Conservation (phyloP, 1,284 basidiomycete genomes). For the Cerioporus squamosus region DNA sequence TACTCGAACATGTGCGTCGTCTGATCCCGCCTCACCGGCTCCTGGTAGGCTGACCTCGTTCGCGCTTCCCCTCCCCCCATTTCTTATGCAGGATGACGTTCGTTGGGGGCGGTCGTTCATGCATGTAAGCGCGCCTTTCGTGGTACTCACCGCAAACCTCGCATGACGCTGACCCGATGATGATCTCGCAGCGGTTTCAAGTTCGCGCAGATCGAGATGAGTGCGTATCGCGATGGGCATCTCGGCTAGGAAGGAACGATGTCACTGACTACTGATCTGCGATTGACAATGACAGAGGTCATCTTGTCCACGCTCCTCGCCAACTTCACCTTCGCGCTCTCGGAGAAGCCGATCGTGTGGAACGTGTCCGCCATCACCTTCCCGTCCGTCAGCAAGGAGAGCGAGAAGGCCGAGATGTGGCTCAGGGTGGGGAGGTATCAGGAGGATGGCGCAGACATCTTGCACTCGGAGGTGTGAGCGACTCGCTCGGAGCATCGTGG, state of each 20-base stretch:
- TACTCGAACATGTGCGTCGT: slow-evolving; percentile 28
- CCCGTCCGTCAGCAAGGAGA: slow-evolving; percentile 29
- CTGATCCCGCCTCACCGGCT: neutral
- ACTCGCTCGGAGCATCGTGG: no score
- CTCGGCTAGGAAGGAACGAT: neutral
- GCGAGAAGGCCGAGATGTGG: slow-evolving; percentile 31
- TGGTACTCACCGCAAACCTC: neutral
- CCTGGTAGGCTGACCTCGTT: no score
- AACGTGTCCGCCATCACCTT: slow-evolving; percentile 30
- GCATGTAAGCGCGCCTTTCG: slow-evolving; percentile 20
- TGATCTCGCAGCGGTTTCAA: slow-evolving; percentile 26
- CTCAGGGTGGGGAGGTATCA: slow-evolving; percentile 20
- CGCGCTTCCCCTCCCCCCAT: no score
- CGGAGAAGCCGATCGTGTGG: slow-evolving; percentile 31
- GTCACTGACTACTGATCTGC: neutral
- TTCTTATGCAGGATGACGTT: slow-evolving; percentile 25
- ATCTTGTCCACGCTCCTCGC: slow-evolving; percentile 24
- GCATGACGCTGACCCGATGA: slow-evolving; percentile 10
- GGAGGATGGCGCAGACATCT: no score
- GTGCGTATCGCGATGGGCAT: slow-evolving; percentile 19
- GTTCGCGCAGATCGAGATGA: slow-evolving; percentile 30
- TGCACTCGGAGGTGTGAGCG: slow-evolving; percentile 17
- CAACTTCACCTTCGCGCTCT: slow-evolving; percentile 25
- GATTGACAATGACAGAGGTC: slow-evolving; percentile 23
- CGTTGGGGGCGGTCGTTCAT: slow-evolving; percentile 19